These are phyloP conservation scores for Lepraria neglecta DNA, from an alignment of 495 filamentous ascomycete genomes.

Conservation along the genomic window DNA sequence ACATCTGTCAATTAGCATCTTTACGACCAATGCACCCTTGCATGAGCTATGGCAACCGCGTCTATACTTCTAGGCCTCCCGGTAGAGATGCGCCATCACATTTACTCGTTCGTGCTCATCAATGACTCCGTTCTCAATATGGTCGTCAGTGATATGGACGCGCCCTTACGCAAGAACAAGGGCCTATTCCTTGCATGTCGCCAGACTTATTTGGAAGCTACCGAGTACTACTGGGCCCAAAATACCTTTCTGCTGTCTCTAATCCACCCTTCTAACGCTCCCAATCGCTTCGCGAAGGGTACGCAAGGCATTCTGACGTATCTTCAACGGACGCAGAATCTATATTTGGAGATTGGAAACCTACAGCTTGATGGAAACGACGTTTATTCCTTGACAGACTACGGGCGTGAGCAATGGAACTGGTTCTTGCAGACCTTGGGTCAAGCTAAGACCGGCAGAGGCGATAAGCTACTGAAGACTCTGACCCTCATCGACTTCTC, in stretches of 20 bases:
- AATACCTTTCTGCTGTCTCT: constrained; percentile 1
- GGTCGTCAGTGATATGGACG: background rate
- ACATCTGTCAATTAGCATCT: too few relatives aligned
- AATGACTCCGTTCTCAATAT: background rate
- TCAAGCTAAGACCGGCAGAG: background rate
- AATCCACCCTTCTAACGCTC: background rate
- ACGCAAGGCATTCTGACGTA: background rate
- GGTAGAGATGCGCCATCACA: background rate
- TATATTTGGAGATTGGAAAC: background rate
- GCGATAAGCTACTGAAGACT: background rate
- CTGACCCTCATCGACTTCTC: background rate
- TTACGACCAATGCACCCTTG: too few relatives aligned
- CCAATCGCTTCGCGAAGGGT: background rate
- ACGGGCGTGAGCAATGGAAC: background rate
- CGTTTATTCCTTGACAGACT: background rate
- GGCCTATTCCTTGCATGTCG: constrained; percentile 1
- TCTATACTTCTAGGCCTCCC: background rate
- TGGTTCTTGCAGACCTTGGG: background rate
- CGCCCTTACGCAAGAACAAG: background rate
- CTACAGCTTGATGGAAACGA: too few relatives aligned
- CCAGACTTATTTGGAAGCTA: background rate
- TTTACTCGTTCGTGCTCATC: constrained; percentile 7
- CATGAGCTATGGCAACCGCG: background rate
- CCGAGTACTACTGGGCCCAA: background rate
- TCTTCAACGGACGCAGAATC: background rate